phyloP scores from a whole-genome alignment of 176 grass and related monocot species.

The Eremochloa ophiuroides region DNA sequence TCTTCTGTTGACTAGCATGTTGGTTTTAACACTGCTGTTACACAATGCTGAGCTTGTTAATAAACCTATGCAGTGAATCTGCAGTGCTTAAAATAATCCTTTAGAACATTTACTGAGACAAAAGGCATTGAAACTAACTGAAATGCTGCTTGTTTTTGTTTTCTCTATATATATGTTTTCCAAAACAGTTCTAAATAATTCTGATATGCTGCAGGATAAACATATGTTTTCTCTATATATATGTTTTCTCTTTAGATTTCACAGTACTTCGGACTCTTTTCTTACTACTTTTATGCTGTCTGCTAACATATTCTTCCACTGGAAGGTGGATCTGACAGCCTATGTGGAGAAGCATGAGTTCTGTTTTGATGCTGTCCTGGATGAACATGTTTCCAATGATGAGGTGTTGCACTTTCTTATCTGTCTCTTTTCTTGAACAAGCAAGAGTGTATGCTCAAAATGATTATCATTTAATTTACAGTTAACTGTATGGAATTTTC shows the following conservation, averaged over 20 bases:
- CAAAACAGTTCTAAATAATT: constrained; percentile 8
- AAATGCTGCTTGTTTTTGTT: neutral
- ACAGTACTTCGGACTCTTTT: neutral
- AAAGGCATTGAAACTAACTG: constrained; percentile 1
- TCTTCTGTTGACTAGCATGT: neutral
- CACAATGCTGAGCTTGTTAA: constrained; percentile 1
- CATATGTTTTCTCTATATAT: too few relatives aligned
- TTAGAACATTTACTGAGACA: neutral
- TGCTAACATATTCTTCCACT: constrained; percentile 41
- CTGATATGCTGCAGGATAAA: constrained; percentile 6
- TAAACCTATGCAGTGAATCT: neutral
- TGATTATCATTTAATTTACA: constrained; percentile 5
- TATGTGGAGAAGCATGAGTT: constrained; percentile 97
- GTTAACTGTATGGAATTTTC: constrained; percentile 23
- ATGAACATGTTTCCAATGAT: constrained; percentile 88
- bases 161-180: neutral
- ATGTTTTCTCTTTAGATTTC: neutral
- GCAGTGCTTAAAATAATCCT: neutral
- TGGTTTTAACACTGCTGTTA: neutral
- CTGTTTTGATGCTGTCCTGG: constrained; percentile 94
- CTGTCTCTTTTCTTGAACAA: neutral
- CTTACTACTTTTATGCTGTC: neutral
- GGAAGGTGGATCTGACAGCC: constrained; percentile 95
- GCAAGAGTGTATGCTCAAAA: neutral
- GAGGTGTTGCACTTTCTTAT: constrained; percentile 60